Evolutionary conservation across 345 rosid genomes (phyloP).

Genomic region (Citrus mangshanensis): DNA sequence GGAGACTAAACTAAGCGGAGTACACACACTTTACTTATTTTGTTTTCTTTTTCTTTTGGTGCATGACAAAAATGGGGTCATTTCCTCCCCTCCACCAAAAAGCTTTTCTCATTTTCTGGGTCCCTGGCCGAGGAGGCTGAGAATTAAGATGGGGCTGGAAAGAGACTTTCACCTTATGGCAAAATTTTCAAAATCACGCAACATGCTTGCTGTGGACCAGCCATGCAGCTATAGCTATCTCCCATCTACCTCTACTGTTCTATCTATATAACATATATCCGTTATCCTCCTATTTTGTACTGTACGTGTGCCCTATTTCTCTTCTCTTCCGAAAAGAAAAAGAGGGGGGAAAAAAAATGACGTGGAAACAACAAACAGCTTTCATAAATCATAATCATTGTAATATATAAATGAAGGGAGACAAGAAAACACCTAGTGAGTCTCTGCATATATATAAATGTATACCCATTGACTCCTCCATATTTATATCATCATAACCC

Average conservation of each 20-base stretch:
- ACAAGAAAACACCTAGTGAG: slow-evolving; percentile 51
- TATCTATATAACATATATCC: too few species aligned
- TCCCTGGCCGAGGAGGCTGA: slow-evolving; percentile 3
- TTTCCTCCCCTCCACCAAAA: slow-evolving; percentile 14
- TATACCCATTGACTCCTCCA: slow-evolving; percentile 38
- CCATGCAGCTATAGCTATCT: too few species aligned
- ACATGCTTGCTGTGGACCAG: slow-evolving; percentile 21
- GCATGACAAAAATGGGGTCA: slow-evolving; percentile 48
- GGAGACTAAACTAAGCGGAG: not conserved
- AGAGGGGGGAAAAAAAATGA: not conserved
- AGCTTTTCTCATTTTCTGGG: slow-evolving; percentile 19
- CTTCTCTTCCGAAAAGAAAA: not conserved
- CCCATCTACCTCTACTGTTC: too few species aligned
- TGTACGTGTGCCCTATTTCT: not conserved
- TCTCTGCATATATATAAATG: slow-evolving; percentile 19
- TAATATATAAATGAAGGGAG: slow-evolving; percentile 23
- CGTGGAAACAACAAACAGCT: not conserved
- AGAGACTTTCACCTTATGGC: slow-evolving; percentile 20
- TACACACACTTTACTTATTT: not conserved
- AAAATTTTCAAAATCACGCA: slow-evolving; percentile 35
- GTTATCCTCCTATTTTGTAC: not conserved
- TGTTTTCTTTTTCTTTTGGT: slow-evolving; percentile 30
- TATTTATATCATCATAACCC: slow-evolving; percentile 27
- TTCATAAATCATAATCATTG: slow-evolving; percentile 21
- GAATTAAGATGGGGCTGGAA: slow-evolving; percentile 15